Conservation (phyloP, 495 filamentous ascomycete genomes). For the Xylaria acuta region DNA sequence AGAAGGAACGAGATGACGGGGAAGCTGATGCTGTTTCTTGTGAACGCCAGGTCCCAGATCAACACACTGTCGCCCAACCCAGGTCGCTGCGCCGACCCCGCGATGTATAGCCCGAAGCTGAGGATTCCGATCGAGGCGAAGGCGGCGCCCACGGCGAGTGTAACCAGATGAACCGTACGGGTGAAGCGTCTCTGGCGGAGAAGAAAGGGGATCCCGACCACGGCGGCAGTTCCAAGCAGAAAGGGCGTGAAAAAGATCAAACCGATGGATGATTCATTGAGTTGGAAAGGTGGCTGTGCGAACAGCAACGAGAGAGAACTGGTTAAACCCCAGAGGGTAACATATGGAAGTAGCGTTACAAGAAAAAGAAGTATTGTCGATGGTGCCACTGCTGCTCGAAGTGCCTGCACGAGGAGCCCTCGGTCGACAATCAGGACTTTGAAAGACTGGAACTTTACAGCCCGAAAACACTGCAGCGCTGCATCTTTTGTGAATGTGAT, state of each 20-base stretch:
- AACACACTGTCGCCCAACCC: constrained; percentile 19
- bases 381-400: constrained; percentile 53
- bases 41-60: constrained; percentile 36
- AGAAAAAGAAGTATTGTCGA: constrained; percentile 51
- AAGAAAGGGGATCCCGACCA: constrained; percentile 33
- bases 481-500: constrained; percentile 40
- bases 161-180: constrained; percentile 37
- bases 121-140: constrained; percentile 49
- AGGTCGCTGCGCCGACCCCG: constrained; percentile 43
- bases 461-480: constrained; percentile 41
- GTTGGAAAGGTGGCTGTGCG: constrained; percentile 46
- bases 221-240: constrained; percentile 42
- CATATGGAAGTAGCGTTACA: constrained; percentile 48
- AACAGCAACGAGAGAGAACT: constrained; percentile 55
- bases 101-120: constrained; percentile 49
- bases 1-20: constrained; percentile 47
- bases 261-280: constrained; percentile 48
- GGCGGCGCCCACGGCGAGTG: constrained; percentile 42
- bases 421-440: constrained; percentile 33
- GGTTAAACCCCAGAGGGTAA: constrained; percentile 50
- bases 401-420: constrained; percentile 44
- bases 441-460: constrained; percentile 49
- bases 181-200: constrained; percentile 35
- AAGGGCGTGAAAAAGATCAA: constrained; percentile 51
- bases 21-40: constrained; percentile 42